Conservation (phyloP, 2,329 filamentous ascomycete species). For the Aspergillus sp. region DNA sequence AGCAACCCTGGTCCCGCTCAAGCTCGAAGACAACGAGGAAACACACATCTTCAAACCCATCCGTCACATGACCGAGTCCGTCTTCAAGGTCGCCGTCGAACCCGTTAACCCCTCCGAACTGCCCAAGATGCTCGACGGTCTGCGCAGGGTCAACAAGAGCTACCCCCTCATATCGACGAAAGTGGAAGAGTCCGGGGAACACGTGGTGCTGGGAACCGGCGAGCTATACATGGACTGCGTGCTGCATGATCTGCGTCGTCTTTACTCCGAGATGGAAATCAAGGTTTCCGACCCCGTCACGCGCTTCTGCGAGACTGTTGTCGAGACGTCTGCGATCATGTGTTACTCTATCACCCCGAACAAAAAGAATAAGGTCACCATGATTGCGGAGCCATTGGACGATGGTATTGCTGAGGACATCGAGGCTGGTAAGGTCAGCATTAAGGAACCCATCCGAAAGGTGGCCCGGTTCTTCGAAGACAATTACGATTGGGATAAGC, state of each 20-base stretch:
- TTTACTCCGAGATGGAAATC: constrained; percentile 99
- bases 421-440: constrained; percentile 79
- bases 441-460: constrained; percentile 84
- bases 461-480: constrained; percentile 97
- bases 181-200: constrained; percentile 95
- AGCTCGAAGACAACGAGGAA: constrained; percentile 77
- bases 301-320: constrained; percentile 93
- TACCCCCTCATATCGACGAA: constrained; percentile 94
- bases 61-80: constrained; percentile 90
- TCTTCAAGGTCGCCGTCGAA: constrained; percentile 95
- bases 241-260: constrained; percentile 77
- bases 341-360: constrained; percentile 97
- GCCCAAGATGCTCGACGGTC: constrained; percentile 95
- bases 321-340: constrained; percentile 94
- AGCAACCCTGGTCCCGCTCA: constrained; percentile 75
- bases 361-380: constrained; percentile 98
- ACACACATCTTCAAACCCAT: constrained; percentile 93
- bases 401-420: constrained; percentile 93
- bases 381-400: constrained; percentile 93
- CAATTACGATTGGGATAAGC: constrained; percentile 91
- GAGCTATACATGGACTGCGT: constrained; percentile 99
- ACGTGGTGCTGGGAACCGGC: constrained; percentile 87
- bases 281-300: constrained; percentile 98
- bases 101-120: constrained; percentile 96
- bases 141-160: constrained; percentile 95